Percentiles rank a stretch among this genome's conserved stretches.
Conservation (phyloP, 2,329 filamentous ascomycete species). For the Meredithiella fracta region DNA sequence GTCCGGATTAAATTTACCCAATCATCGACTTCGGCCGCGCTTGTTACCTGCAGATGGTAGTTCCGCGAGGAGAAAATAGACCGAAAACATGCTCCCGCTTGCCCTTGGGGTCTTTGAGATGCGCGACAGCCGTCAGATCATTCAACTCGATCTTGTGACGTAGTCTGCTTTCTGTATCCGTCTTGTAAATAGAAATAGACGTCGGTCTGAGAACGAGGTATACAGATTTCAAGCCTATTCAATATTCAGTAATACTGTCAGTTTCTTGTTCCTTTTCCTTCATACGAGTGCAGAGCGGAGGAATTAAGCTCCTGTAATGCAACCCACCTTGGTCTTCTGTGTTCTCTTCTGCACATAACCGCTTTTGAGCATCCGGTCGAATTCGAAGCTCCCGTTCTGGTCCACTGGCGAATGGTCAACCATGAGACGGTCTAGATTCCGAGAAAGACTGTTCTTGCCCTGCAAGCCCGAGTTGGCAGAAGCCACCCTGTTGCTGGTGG, state of each 20-base stretch:
- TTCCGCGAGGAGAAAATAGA: constrained; percentile 78
- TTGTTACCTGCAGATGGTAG: constrained; percentile 70
- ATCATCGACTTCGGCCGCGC: constrained; percentile 57
- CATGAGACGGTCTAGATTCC: constrained; percentile 13
- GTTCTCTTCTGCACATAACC: constrained; percentile 78
- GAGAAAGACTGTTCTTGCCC: background rate
- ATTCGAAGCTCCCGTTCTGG: constrained; percentile 89
- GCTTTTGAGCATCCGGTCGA: constrained; percentile 82
- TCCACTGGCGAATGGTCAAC: constrained; percentile 68
- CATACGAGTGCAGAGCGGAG: background rate
- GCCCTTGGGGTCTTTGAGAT: constrained; percentile 76
- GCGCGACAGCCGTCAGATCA: constrained; percentile 79
- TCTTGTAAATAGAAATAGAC: constrained; percentile 81
- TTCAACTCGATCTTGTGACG: constrained; percentile 75
- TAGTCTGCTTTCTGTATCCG: constrained; percentile 75
- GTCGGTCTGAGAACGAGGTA: constrained; percentile 84
- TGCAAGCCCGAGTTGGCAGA: background rate
- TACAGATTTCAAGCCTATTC: constrained; percentile 66
- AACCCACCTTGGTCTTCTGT: constrained; percentile 72
- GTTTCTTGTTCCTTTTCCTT: constrained; percentile 2
- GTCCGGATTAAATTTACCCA: constrained; percentile 73
- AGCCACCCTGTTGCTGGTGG: background rate
- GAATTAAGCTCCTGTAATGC: background rate
- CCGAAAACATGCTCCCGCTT: constrained; percentile 80
- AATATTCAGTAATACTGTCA: background rate